Conservation (phyloP, 192 early-diverging fungal species). For the Funneliformis mosseae region DNA sequence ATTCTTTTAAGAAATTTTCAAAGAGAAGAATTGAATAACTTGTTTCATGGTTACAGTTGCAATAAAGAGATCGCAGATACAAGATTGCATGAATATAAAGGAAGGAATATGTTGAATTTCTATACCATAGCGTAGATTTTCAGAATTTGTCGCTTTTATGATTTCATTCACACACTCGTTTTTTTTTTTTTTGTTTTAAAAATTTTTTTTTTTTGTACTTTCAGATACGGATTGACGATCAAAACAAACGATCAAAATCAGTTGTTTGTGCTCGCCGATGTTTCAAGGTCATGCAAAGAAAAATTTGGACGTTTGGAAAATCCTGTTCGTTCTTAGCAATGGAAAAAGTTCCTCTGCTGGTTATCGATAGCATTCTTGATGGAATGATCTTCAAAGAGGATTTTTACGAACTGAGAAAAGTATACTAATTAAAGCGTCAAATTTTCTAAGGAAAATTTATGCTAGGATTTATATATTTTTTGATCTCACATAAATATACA, state of each 20-base stretch:
- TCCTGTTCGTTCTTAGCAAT: not conserved
- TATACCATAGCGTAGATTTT: not conserved
- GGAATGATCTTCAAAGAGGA: not conserved
- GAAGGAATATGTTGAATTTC: not conserved
- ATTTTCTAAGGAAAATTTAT: too few species aligned
- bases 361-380: not conserved
- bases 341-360: not conserved
- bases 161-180: not conserved
- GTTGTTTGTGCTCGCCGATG: constrained; percentile 7
- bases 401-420: too few species aligned
- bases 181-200: not conserved
- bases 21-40: not conserved
- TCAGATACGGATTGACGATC: not conserved
- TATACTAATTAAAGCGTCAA: too few species aligned
- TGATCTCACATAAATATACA: too few species aligned
- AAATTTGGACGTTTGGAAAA: constrained; percentile 14
- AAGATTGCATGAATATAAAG: constrained; percentile 11
- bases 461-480: too few species aligned
- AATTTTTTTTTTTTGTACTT: not conserved
- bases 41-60: constrained; percentile 19
- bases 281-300: not conserved
- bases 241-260: not conserved
- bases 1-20: not conserved
- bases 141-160: not conserved
- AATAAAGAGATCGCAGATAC: not conserved